Evolutionary conservation across 2,329 filamentous ascomycete genomes (phyloP), one percentile per base, ranked within the genome.

Genomic region (Apiospora hydei): DNA sequence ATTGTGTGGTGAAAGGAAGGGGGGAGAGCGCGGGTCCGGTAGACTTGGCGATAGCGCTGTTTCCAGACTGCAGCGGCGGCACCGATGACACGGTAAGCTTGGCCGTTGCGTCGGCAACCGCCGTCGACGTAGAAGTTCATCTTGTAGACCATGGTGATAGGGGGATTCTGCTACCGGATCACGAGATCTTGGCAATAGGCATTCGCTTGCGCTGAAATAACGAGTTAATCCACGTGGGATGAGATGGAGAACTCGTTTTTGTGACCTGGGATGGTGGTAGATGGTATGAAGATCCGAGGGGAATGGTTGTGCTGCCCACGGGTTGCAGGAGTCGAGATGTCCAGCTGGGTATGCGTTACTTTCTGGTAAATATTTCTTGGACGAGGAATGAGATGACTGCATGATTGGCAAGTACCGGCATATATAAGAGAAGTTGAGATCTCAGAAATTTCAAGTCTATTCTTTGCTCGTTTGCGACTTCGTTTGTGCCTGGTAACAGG

Each of bases 71-170:
- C 79, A 3, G 81, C 81, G 6, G 80, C 80, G 41, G 79, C 80
- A 30, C 78, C 81, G 11, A 78, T 74, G 2, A 79, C 72, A 14
- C 69, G 61, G 0, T 44, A 18, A 2, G 73, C 41, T 4, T 41
- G 57, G 18, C 80, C 81, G 71, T 82, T 82, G 24, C 75, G 49
- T 47, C 79, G 75, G 66, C 80, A 82, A 16, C 74, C 80, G 7
- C 83, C 82, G 61, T 83, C 81, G 43, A 81, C 77, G 30, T 77
- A 75, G 69, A 83, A 79, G 14, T 78, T 53, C 79, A 83, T 81
- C 0, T 69, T 71, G 70, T 80, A 82, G 1, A 77, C 77, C 81
- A 83, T 83, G 38, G 18, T 74, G 34, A 6, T 13, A 21, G 34
- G 34, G 3, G 34, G 3, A 5, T 41, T 10, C 5, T 41, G 57